Evolutionary conservation across 768 basidiomycete genomes (phyloP), one percentile per base, ranked within the genome.

Genomic region (Multifurca ochricompacta): DNA sequence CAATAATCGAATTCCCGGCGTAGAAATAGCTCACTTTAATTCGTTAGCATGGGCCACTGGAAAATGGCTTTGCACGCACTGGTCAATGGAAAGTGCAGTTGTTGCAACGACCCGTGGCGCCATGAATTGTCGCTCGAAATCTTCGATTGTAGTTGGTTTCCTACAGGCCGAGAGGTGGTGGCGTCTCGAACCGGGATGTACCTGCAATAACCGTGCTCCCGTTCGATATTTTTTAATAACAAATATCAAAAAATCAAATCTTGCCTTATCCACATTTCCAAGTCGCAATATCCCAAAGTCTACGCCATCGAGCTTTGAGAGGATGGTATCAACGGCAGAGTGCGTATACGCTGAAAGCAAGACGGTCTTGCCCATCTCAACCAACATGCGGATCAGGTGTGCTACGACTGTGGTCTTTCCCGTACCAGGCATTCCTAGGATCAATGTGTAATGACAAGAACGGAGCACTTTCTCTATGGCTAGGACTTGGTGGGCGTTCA

Each of bases 381-480:
- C 91, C 13, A 98, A 70, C 44, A 77, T 77, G 62, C 80, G 77
- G 65, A 98, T 93, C 44, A 96, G 78, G 30, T 90, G 84, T 1
- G 89, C 91, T 57, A 96, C 87, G 4, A 96, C 87, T 1, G 92
- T 95, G 39, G 95, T 96, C 71, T 99, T 99, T 7, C 96, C 95
- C 4, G 95, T 98, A 0, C 96, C 96, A 7, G 96, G 96, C 96
- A 98, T 97, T 14, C 96, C 96, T 6, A 98, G 74, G 25, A 99
- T 80, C 53, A 98, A 71, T 1, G 94, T 86, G 65, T 97, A 99
- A 67, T 99, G 93, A 53, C 79, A 73, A 2, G 96, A 91, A 6
- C 75, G 71, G 23, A 98, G 66, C 3, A 86, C 89, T 62, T 82
- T 87, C 19, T 70, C 68, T 67, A 95, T 77, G 1, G 94, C 95